phyloP scores from a whole-genome alignment of 257 asterid genomes.

The Buddleja alternifolia region DNA sequence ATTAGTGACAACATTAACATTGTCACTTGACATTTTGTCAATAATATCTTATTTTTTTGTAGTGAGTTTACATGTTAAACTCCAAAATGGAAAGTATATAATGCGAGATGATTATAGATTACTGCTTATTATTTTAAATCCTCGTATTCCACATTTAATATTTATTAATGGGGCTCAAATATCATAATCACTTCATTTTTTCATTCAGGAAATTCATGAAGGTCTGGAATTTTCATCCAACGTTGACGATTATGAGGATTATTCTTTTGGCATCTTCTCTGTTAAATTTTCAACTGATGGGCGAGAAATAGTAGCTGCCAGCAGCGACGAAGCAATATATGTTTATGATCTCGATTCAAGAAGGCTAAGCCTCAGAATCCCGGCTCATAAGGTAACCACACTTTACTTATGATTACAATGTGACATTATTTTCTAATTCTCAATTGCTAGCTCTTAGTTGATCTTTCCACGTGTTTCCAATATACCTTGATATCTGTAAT shows the following conservation, averaged over 20 bases:
- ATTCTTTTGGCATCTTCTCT: slow-evolving; percentile 91
- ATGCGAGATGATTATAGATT: background rate
- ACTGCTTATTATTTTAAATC: background rate
- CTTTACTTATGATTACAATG: slow-evolving; percentile 14
- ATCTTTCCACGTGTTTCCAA: background rate
- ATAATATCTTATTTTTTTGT: no score
- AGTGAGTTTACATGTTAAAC: background rate
- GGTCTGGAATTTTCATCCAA: slow-evolving; percentile 76
- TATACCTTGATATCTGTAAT: slow-evolving; percentile 15
- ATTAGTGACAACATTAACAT: no score
- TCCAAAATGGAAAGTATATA: background rate
- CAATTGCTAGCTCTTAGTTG: background rate
- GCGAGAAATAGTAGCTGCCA: slow-evolving; percentile 85
- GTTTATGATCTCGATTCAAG: slow-evolving; percentile 86
- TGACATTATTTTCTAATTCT: slow-evolving; percentile 7
- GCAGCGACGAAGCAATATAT: slow-evolving; percentile 72
- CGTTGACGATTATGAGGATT: slow-evolving; percentile 53
- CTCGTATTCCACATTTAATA: no score
- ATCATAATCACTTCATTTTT: slow-evolving; percentile 7
- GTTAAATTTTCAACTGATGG: slow-evolving; percentile 92
- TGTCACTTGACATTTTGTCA: no score
- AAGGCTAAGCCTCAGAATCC: slow-evolving; percentile 70
- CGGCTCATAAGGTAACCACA: slow-evolving; percentile 76
- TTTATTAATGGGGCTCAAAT: background rate
- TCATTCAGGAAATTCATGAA: slow-evolving; percentile 91